Evolutionary conservation across 441 rosid species (phyloP), one percentile per base, ranked within the genome.

Genomic region (Sinapis alba): DNA sequence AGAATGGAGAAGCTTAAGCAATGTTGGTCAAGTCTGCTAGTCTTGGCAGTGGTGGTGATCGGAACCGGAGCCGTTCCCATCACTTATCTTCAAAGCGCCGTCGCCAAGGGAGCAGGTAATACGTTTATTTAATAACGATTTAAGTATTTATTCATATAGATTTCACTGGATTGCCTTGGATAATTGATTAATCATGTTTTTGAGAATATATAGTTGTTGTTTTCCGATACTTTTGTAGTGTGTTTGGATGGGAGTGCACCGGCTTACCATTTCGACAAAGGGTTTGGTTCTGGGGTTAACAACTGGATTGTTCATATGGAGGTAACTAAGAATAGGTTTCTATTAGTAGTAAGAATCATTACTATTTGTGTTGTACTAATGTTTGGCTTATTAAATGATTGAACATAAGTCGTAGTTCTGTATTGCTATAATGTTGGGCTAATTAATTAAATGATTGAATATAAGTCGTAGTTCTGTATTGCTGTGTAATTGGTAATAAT

Each of bases 21-120:
- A 73, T 8, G 65, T n/a, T 73, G 78, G 74, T 62, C 71, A 30
- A 78, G 81, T 73, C 3, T 78, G 1, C 3, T 78, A 38, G 45
- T 78, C 21, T 28, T 78, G 70, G 71, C 67, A 0, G 61, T 73
- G 53, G 67, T 62, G 65, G 71, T 62, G 74, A 73, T 78, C 16
- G 75, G 71, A 50, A 90, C 85, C 1, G 80, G 74, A 45, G 74
- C 74, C 63, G 81, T 78, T 68, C 81, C 81, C n/a, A 94, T 92
- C 57, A 90, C 96, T 26, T 85, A 86, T 83, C 86, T 92, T 56
- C 78, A 76, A 43, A 85, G 71, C 47, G 94, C 90, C 5, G 89
- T 87, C 4, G 87, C 89, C 8, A 88, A 78, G 78, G 99, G 99
- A 84, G 99, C 98, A 56, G 97, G 99, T 94, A 50, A 28, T 16